Evolutionary conservation across 352 stramenopile genomes (phyloP).

Genomic region (Pythium brassicae): DNA sequence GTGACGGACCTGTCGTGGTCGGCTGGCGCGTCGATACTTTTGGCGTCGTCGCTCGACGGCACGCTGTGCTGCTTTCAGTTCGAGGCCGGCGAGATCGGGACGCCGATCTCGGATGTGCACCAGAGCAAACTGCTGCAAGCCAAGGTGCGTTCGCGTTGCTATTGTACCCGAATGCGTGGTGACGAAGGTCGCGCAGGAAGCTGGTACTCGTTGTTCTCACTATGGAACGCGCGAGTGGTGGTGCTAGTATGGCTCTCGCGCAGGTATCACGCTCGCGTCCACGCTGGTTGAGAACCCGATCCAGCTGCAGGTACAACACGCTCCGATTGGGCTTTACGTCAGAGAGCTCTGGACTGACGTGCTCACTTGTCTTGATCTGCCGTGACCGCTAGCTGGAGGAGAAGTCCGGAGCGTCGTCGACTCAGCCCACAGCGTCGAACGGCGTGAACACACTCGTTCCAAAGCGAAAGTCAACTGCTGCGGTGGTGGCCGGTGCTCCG

Average conservation of each 20-base stretch:
- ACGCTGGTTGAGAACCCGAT: constrained; percentile 79
- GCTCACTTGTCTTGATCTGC: neutral
- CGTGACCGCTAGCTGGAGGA: constrained; percentile 50
- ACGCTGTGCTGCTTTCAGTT: constrained; percentile 85
- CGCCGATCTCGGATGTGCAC: constrained; percentile 57
- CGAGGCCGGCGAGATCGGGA: constrained; percentile 52
- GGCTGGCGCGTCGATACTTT: constrained; percentile 44
- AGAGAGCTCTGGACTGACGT: neutral
- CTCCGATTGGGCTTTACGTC: neutral
- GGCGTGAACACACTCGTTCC: constrained; percentile 49
- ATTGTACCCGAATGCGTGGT: too few species aligned
- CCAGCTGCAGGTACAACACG: constrained; percentile 51
- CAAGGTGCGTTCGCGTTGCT: constrained; percentile 39
- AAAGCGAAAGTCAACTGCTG: constrained; percentile 47
- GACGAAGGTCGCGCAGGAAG: too few species aligned
- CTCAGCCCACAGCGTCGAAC: constrained; percentile 1
- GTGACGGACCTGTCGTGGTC: constrained; percentile 83
- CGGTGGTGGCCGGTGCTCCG: neutral
- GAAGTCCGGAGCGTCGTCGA: constrained; percentile 21
- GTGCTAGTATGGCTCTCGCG: constrained; percentile 74
- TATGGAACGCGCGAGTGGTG: neutral
- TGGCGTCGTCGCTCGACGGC: constrained; percentile 75
- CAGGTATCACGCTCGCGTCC: constrained; percentile 73
- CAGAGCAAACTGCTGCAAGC: constrained; percentile 80
- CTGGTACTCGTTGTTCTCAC: neutral